Conservation (phyloP, 2,329 filamentous ascomycete genomes). For the Cercospora sojina region DNA sequence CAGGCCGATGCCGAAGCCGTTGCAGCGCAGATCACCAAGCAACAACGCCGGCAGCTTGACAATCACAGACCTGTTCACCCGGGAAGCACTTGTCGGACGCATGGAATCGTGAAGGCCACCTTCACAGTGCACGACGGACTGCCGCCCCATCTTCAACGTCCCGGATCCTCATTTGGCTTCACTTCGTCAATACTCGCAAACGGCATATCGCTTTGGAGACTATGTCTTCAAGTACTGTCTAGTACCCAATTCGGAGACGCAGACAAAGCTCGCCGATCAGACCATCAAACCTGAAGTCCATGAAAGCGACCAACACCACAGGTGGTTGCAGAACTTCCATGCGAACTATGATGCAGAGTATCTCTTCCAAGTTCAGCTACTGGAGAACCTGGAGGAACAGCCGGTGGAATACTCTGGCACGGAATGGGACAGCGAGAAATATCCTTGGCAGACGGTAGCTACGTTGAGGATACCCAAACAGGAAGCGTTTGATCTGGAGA, state of each 20-base stretch:
- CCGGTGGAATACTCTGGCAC: conserved; percentile 47
- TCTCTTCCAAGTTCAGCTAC: conserved; percentile 49
- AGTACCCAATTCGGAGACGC: conserved; percentile 44
- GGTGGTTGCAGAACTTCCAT: conserved; percentile 46
- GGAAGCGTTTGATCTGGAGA: conserved; percentile 43
- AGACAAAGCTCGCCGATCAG: conserved; percentile 44
- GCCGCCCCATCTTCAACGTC: conserved; percentile 43
- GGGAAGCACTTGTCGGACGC: conserved; percentile 49
- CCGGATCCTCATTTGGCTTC: conserved; percentile 44
- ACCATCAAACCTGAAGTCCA: conserved; percentile 40
- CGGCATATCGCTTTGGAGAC: conserved; percentile 50
- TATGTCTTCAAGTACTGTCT: conserved; percentile 52
- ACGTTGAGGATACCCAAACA: conserved; percentile 44
- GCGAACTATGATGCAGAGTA: conserved; percentile 44
- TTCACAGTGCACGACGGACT: conserved; percentile 46
- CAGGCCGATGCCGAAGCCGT: conserved; percentile 48
- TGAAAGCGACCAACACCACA: conserved; percentile 40
- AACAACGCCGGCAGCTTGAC: conserved; percentile 49
- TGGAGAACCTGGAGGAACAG: conserved; percentile 49
- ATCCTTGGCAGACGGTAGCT: conserved; percentile 50
- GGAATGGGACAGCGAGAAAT: conserved; percentile 49
- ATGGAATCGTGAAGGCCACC: conserved; percentile 51
- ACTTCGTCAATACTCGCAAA: conserved; percentile 48
- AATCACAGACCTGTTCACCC: conserved; percentile 42
- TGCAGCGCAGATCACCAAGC: conserved; percentile 48